These are phyloP conservation scores for Volvox reticuliferus DNA, from an alignment of 139 green algal genomes.

Conservation along the genomic window DNA sequence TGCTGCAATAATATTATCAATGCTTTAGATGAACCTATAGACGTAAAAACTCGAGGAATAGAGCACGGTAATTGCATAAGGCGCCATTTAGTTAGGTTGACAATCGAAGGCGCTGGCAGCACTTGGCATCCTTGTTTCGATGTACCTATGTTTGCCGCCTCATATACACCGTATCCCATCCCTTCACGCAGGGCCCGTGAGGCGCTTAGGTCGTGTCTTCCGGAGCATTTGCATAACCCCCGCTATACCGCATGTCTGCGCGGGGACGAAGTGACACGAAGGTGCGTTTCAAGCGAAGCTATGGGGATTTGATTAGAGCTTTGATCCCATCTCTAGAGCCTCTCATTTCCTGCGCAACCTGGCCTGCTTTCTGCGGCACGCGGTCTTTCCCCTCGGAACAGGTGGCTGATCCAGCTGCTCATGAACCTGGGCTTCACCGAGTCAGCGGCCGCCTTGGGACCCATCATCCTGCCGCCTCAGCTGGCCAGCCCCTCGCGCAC, in stretches of 20 bases:
- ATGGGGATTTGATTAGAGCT: background rate
- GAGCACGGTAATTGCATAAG: too few species aligned
- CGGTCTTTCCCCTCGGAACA: conserved; percentile 2
- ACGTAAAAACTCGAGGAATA: too few species aligned
- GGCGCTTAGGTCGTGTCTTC: conserved; percentile 94
- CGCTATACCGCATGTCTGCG: conserved; percentile 94
- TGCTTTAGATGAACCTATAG: too few species aligned
- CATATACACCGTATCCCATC: background rate
- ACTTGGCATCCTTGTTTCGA: background rate
- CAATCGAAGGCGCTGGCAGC: too few species aligned
- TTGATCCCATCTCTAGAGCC: background rate
- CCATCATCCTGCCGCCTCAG: background rate
- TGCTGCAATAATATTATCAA: too few species aligned
- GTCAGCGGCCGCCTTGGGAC: conserved; percentile 67
- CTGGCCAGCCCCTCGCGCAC: too few species aligned
- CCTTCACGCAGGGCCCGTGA: conserved; percentile 83
- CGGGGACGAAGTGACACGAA: conserved; percentile 91
- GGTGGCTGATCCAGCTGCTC: conserved; percentile 94
- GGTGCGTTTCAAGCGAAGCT: conserved; percentile 53
- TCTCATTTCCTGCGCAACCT: background rate
- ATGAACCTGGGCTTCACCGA: conserved; percentile 89
- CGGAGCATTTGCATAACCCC: conserved; percentile 89
- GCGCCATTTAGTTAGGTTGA: too few species aligned
- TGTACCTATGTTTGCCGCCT: background rate
- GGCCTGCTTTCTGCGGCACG: background rate